These are phyloP conservation scores for Suillus plorans DNA, from an alignment of 768 basidiomycete species.

Conservation along the genomic window DNA sequence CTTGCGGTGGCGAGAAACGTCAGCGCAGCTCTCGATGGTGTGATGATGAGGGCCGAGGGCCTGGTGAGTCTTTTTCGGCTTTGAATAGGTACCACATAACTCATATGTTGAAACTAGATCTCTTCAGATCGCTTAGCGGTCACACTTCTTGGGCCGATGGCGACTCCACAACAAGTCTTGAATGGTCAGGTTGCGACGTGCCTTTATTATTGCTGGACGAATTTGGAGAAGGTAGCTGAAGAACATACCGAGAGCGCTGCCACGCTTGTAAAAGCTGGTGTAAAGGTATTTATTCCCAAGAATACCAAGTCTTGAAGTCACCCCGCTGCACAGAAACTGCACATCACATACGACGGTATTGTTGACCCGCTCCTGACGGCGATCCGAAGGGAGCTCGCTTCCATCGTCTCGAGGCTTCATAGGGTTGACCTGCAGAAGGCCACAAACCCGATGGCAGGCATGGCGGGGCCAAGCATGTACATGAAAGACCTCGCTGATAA, in stretches of 20 bases:
- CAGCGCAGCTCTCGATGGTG: conserved; percentile 64
- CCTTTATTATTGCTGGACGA: conserved; percentile 73
- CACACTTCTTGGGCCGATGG: conserved; percentile 70
- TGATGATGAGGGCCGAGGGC: conserved; percentile 61
- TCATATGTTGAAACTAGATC: conserved; percentile 43
- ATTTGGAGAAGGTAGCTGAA: conserved; percentile 60
- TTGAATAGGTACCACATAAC: neutral
- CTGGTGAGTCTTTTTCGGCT: conserved; percentile 49
- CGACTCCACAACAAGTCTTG: conserved; percentile 73
- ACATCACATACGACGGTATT: conserved; percentile 51
- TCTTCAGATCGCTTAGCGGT: conserved; percentile 77
- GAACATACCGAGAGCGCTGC: conserved; percentile 68
- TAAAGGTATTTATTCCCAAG: conserved; percentile 48
- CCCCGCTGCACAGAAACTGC: conserved; percentile 43
- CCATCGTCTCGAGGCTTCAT: conserved; percentile 82
- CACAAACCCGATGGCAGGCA: conserved; percentile 60
- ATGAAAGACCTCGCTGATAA: conserved; percentile 93
- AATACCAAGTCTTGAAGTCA: neutral
- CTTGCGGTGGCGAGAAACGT: conserved; percentile 76
- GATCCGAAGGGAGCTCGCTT: conserved; percentile 77
- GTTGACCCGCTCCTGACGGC: conserved; percentile 62
- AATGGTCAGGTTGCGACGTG: conserved; percentile 81
- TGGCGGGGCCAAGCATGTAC: conserved; percentile 65
- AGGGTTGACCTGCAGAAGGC: conserved; percentile 78
- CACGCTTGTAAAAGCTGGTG: conserved; percentile 49